phyloP scores from a whole-genome alignment of 2,329 filamentous ascomycete species.

The Trichoderma endophyticum region DNA sequence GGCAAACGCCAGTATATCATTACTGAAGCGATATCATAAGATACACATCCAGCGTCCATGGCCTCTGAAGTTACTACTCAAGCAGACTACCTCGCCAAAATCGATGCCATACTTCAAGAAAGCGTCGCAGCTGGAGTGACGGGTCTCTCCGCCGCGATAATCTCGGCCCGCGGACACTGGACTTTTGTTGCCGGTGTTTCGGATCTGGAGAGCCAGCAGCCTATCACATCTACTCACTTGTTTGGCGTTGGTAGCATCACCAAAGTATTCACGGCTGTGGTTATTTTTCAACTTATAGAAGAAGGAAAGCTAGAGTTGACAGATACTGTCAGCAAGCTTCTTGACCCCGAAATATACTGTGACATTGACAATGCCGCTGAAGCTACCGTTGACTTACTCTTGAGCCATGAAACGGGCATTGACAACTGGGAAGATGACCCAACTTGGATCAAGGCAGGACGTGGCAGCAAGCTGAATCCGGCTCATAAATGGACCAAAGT shows the following conservation, averaged over 20 bases:
- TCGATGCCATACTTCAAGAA: constrained; percentile 5
- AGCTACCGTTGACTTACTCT: constrained; percentile 4
- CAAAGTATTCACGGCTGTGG: constrained; percentile 20
- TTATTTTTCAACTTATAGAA: constrained; percentile 21
- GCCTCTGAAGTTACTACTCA: not conserved
- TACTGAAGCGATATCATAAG: not conserved
- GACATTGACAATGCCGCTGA: constrained; percentile 17
- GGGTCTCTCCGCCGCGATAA: constrained; percentile 17
- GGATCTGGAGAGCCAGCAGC: not conserved
- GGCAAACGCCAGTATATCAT: not conserved
- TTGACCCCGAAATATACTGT: constrained; percentile 5
- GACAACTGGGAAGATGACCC: constrained; percentile 22
- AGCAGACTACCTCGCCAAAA: not conserved
- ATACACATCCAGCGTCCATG: not conserved
- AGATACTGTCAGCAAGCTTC: constrained; percentile 13
- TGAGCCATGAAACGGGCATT: constrained; percentile 20
- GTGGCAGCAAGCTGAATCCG: constrained; percentile 17
- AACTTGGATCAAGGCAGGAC: constrained; percentile 16
- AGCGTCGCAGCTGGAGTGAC: constrained; percentile 9
- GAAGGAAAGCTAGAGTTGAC: constrained; percentile 18
- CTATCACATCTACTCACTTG: constrained; percentile 10
- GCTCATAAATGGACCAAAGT: constrained; percentile 17
- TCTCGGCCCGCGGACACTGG: not conserved
- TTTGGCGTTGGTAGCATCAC: constrained; percentile 22
- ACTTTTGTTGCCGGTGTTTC: constrained; percentile 13